phyloP scores from a whole-genome alignment of 2,329 filamentous ascomycete species.

The Fusarium decemcellulare region DNA sequence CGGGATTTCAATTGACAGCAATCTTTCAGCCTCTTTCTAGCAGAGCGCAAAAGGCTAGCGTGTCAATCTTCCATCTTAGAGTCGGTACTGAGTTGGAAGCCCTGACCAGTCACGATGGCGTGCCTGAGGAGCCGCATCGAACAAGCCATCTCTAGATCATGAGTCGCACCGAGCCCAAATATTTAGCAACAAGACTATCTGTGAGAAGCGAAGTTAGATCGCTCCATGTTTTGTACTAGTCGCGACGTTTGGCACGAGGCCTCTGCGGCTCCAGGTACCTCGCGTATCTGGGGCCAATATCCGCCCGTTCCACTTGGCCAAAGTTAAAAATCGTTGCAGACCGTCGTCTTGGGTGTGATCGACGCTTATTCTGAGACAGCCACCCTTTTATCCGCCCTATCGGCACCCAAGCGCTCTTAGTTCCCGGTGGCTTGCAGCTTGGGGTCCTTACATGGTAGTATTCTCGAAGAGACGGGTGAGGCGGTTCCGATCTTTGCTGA shows the following conservation, averaged over 20 bases:
- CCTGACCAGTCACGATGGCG: too few relatives aligned
- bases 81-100: too few relatives aligned
- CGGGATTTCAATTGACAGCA: too few relatives aligned
- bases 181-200: too few relatives aligned
- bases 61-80: too few relatives aligned
- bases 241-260: neutral
- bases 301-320: neutral
- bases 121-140: too few relatives aligned
- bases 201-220: too few relatives aligned
- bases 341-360: neutral
- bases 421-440: constrained; percentile 9
- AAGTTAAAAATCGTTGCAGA: neutral
- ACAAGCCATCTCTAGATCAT: too few relatives aligned
- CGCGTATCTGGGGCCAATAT: constrained; percentile 4
- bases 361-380: neutral
- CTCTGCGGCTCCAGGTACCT: constrained; percentile 15
- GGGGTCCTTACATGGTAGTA: neutral
- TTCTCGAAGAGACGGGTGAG: constrained; percentile 7
- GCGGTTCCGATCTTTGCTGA: constrained; percentile 5
- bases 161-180: too few relatives aligned
- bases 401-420: constrained; percentile 1
- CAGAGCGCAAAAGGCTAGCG: too few relatives aligned
- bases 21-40: too few relatives aligned
- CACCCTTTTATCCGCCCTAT: constrained; percentile 1
- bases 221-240: too few relatives aligned